phyloP scores from a whole-genome alignment of 2,329 filamentous ascomycete genomes.

The Amphichorda felina region DNA sequence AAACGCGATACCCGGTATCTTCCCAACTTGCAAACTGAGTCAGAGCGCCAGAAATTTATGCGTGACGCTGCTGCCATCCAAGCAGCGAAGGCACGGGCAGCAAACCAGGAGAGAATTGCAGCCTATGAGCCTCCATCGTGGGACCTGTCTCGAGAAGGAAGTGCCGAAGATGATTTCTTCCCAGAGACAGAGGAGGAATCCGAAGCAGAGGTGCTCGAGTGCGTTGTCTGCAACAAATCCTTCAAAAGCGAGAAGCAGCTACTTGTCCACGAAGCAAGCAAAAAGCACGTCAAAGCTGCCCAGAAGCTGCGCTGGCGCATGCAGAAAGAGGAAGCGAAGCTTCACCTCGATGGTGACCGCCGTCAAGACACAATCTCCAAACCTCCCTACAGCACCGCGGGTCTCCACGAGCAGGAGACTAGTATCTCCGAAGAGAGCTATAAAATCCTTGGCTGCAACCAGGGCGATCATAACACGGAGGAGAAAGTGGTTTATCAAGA shows the following conservation, averaged over 20 bases:
- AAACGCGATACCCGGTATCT: slow-evolving; percentile 85
- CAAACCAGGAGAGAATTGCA: slow-evolving; percentile 63
- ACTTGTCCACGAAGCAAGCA: slow-evolving; percentile 87
- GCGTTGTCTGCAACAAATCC: slow-evolving; percentile 62
- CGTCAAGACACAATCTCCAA: too few species aligned
- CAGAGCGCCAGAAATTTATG: slow-evolving; percentile 66
- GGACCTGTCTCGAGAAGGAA: slow-evolving; percentile 49
- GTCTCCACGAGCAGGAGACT: too few species aligned
- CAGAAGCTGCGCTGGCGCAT: slow-evolving; percentile 73
- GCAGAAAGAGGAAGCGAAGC: slow-evolving; percentile 61
- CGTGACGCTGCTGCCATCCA: slow-evolving; percentile 74
- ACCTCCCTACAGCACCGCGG: too few species aligned
- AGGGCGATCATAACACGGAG: too few species aligned
- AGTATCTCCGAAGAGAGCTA: too few species aligned
- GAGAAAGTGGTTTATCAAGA: too few species aligned
- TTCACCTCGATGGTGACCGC: slow-evolving; percentile 30
- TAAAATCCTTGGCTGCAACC: too few species aligned
- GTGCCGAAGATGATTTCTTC: slow-evolving; percentile 47
- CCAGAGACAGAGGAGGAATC: slow-evolving; percentile 44
- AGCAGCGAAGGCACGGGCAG: slow-evolving; percentile 70
- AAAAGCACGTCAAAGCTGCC: slow-evolving; percentile 84
- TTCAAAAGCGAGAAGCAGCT: slow-evolving; percentile 93
- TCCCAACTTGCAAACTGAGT: slow-evolving; percentile 64
- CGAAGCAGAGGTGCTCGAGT: slow-evolving; percentile 54
- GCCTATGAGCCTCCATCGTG: slow-evolving; percentile 60